These are phyloP conservation scores for Fusarium lyarnte DNA, from an alignment of 2,329 filamentous ascomycete species.

Conservation along the genomic window DNA sequence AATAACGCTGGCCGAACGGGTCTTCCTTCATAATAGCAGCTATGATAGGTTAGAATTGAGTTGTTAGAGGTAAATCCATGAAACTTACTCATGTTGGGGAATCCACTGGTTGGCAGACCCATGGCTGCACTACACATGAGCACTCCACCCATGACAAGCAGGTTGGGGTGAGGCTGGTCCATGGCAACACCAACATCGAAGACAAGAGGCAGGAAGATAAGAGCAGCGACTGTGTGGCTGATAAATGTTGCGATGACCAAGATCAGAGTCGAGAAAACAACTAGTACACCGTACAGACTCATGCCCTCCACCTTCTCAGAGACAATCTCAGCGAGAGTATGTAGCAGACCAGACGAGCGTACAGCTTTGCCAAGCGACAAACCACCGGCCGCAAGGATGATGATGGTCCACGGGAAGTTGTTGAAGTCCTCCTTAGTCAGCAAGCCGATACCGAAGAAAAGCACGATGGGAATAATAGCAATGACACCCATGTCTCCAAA, in stretches of 20 bases:
- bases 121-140: conserved; percentile 98
- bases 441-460: conserved; percentile 97
- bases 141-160: conserved; percentile 93
- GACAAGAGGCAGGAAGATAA: conserved; percentile 94
- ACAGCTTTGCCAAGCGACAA: conserved; percentile 93
- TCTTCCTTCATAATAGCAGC: conserved; percentile 99
- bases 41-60: conserved; percentile 50
- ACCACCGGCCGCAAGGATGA: conserved; percentile 95
- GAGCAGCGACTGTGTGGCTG: conserved; percentile 92
- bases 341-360: conserved; percentile 88
- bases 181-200: conserved; percentile 85
- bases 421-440: conserved; percentile 99
- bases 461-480: conserved; percentile 91
- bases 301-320: conserved; percentile 78
- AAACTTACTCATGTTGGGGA: conserved; percentile 98
- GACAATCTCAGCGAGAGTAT: conserved; percentile 85
- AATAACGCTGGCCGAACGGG: conserved; percentile 88
- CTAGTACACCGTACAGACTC: conserved; percentile 84
- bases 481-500: conserved; percentile 99
- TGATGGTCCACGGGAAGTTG: conserved; percentile 99
- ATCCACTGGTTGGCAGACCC: conserved; percentile 94
- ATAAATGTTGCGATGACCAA: conserved; percentile 97
- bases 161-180: conserved; percentile 90
- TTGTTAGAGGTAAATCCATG: not conserved
- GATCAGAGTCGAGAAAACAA: conserved; percentile 86